Evolutionary conservation across 345 rosid species (phyloP), one percentile per base, ranked within the genome.

Genomic region (Eucalyptus sp.): DNA sequence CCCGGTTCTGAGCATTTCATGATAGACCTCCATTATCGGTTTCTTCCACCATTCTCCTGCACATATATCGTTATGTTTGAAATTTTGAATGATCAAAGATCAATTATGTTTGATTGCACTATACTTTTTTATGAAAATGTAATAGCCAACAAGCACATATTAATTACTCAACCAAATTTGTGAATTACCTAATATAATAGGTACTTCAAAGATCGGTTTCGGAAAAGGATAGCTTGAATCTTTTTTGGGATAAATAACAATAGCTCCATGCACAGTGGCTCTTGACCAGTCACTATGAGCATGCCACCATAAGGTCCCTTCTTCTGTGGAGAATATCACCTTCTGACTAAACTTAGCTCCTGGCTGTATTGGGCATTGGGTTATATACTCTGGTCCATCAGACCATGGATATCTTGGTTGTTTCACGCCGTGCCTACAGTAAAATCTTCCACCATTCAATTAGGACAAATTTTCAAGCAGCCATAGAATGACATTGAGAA

Each of bases 41-140:
- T 79, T 33, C 81, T 90, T 93, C 94, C 93, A 93, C 95, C 93
- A 93, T 64, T 92, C 92, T n/a, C 93, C 94, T 86, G n/a, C 46
- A 71, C 91, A 13, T 80, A 86, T 52, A 52, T 52, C 2, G 4
- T 52, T 52, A 17, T 52, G 56, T 52, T 51, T 51, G 9, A 86
- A 49, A 10, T 29, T 31, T 86, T 41, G 48, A 51, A 43, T n/a
- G 43, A 20, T 7, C 64, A 33, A n/a, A 64, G 22, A 25, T 31
- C n/a, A 88, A 41, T 49, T 25, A 48, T 43, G 29, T 51, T 14
- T 27, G 31, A 25, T 27, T 25, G 11, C 66, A 60, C 4, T 25
- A 27, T 60, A 27, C 31, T 5, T 60, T 60, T 60, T 60, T 60
- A 25, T 27, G 31, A 60, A 60, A 60, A 27, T 60, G 7, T 60